These are phyloP conservation scores for Dactylis glomerata DNA, from an alignment of 176 grass and related monocot species.

Conservation along the genomic window DNA sequence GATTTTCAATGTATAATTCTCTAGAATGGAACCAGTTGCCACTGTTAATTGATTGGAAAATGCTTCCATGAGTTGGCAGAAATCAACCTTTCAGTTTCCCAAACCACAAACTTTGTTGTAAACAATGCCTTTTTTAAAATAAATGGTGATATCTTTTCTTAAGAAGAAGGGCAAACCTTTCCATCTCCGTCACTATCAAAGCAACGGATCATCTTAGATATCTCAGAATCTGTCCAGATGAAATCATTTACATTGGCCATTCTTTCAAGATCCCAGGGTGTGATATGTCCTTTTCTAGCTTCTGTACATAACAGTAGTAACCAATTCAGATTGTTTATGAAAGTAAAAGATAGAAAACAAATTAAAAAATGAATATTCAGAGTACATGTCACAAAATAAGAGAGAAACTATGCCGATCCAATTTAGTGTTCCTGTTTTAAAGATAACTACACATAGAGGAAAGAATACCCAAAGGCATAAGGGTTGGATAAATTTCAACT, in stretches of 20 bases:
- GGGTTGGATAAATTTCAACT: neutral
- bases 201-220: slow-evolving; percentile 77
- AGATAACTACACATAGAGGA: slow-evolving; percentile 2
- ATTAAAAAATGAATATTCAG: neutral
- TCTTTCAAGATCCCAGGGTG: slow-evolving; percentile 69
- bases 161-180: slow-evolving; percentile 51
- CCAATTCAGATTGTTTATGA: neutral
- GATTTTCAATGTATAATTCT: neutral
- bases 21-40: neutral
- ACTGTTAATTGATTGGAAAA: neutral
- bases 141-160: neutral
- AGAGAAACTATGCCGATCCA: neutral
- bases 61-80: neutral
- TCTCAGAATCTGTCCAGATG: slow-evolving; percentile 77
- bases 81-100: neutral
- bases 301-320: slow-evolving; percentile 45
- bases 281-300: slow-evolving; percentile 83
- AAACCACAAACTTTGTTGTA: neutral
- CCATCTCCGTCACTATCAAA: slow-evolving; percentile 83
- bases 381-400: slow-evolving; percentile 3
- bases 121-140: neutral
- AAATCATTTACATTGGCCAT: slow-evolving; percentile 83
- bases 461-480: neutral
- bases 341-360: slow-evolving; percentile 17
- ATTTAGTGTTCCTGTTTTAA: neutral